These are phyloP conservation scores for Ophiostoma fasciatum DNA, from an alignment of 2,329 filamentous ascomycete species.

Conservation along the genomic window DNA sequence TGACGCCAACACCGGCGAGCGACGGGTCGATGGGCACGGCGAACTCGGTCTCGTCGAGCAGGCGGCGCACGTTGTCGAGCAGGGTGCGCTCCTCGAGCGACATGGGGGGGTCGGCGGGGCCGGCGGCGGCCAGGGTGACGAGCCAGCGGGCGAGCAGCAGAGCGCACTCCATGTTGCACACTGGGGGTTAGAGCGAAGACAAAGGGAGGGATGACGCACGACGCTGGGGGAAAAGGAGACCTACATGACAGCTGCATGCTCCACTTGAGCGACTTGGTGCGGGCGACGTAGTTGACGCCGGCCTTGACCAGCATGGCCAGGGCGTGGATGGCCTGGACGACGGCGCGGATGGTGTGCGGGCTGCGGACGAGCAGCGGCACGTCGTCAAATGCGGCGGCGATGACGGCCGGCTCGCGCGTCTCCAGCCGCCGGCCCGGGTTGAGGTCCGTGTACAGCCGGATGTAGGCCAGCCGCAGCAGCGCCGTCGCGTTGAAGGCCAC, in stretches of 20 bases:
- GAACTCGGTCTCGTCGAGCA: constrained; percentile 49
- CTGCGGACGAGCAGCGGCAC: constrained; percentile 44
- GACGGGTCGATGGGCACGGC: constrained; percentile 45
- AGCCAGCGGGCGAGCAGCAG: constrained; percentile 48
- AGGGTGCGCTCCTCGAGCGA: constrained; percentile 38
- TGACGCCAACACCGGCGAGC: constrained; percentile 28
- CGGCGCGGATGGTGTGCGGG: constrained; percentile 44
- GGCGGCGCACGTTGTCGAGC: constrained; percentile 39
- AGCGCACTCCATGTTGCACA: constrained; percentile 48
- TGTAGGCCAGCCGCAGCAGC: constrained; percentile 44
- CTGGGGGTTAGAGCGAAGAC: constrained; percentile 16
- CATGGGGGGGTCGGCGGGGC: constrained; percentile 32
- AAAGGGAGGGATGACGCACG: no score
- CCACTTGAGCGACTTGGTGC: constrained; percentile 46
- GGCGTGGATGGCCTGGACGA: constrained; percentile 54
- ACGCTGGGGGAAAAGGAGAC: constrained; percentile 17
- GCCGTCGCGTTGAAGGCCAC: constrained; percentile 54
- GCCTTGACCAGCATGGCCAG: constrained; percentile 51
- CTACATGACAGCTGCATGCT: constrained; percentile 47
- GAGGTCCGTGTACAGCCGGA: constrained; percentile 51
- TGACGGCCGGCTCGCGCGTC: constrained; percentile 45
- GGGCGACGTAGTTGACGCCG: constrained; percentile 46
- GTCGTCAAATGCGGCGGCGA: constrained; percentile 44
- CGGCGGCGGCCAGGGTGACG: constrained; percentile 37
- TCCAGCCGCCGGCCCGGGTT: constrained; percentile 48